A percentile compares a stretch with the other conserved stretches of the same genome.
These are phyloP conservation scores for Carex kokanica DNA, from an alignment of 176 grass and related monocot genomes.

Conservation along the genomic window DNA sequence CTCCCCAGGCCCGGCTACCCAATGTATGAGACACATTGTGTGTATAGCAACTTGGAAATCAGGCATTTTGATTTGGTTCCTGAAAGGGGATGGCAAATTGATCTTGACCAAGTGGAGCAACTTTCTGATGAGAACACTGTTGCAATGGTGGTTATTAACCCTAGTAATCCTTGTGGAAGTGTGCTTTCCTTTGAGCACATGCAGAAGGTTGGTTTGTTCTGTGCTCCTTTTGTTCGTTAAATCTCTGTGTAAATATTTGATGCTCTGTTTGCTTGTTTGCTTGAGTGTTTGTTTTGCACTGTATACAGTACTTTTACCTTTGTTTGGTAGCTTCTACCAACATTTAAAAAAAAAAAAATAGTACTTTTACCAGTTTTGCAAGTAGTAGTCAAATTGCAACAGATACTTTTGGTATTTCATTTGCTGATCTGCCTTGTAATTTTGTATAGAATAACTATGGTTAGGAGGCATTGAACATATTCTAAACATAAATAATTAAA, in stretches of 20 bases:
- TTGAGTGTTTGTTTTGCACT: not conserved
- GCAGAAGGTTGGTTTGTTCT: constrained; percentile 34
- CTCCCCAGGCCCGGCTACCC: constrained; percentile 57
- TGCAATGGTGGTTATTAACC: constrained; percentile 66
- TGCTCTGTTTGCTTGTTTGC: not conserved
- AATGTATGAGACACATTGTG: constrained; percentile 40
- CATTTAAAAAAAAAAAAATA: too few relatives aligned
- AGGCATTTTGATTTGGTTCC: constrained; percentile 46
- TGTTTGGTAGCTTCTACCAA: too few relatives aligned
- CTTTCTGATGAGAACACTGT: constrained; percentile 66
- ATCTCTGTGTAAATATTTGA: not conserved
- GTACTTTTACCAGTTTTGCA: not conserved
- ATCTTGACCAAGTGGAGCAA: constrained; percentile 50
- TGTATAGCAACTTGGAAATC: constrained; percentile 41
- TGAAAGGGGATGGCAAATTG: constrained; percentile 45
- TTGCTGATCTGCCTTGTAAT: not conserved
- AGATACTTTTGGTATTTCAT: not conserved
- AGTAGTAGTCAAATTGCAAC: not conserved
- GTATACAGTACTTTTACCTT: not conserved
- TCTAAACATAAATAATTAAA: not conserved
- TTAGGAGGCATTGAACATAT: not conserved
- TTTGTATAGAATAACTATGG: not conserved
- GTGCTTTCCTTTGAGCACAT: constrained; percentile 63
- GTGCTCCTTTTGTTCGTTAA: not conserved
- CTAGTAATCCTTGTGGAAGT: constrained; percentile 74